Conservation (phyloP, 805 yeast species). For the Candida methanosorbosa region DNA sequence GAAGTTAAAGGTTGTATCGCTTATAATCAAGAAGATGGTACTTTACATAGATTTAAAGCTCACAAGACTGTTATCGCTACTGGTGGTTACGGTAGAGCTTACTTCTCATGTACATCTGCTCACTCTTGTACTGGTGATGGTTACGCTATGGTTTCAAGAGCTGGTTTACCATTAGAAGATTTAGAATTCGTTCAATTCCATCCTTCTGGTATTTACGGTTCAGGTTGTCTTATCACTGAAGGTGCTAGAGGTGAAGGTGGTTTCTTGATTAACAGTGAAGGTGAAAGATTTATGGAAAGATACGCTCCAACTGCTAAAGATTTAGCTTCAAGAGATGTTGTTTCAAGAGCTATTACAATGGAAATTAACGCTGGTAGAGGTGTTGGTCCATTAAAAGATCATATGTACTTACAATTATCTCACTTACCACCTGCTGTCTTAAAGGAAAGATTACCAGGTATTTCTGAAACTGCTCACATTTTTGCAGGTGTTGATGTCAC, state of each 20-base stretch:
- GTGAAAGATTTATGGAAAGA: conserved; percentile 99
- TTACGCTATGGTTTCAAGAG: conserved; percentile 95
- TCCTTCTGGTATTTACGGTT: conserved; percentile 98
- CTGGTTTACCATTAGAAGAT: conserved; percentile 96
- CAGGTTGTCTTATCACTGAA: conserved; percentile 97
- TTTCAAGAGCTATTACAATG: conserved; percentile 96
- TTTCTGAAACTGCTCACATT: conserved; percentile 95
- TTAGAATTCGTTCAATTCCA: conserved; percentile 98
- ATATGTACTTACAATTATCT: conserved; percentile 87
- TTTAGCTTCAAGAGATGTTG: conserved; percentile 97
- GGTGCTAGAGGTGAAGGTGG: conserved; percentile 99
- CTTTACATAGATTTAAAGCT: conserved; percentile 94
- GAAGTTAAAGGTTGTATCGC: conserved; percentile 96
- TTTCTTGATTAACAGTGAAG: conserved; percentile 88
- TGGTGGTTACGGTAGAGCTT: conserved; percentile 98
- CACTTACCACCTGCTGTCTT: conserved; percentile 90
- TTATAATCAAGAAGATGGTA: conserved; percentile 98
- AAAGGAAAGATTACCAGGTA: conserved; percentile 97
- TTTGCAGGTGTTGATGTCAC: conserved; percentile 99
- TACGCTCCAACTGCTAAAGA: conserved; percentile 99
- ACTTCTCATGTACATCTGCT: conserved; percentile 98
- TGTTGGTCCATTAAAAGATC: conserved; percentile 95
- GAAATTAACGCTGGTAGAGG: conserved; percentile 99
- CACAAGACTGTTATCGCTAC: conserved; percentile 96
- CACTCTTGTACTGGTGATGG: conserved; percentile 99